phyloP scores from a whole-genome alignment of 2,329 filamentous ascomycete species.

The Fusarium redolens region DNA sequence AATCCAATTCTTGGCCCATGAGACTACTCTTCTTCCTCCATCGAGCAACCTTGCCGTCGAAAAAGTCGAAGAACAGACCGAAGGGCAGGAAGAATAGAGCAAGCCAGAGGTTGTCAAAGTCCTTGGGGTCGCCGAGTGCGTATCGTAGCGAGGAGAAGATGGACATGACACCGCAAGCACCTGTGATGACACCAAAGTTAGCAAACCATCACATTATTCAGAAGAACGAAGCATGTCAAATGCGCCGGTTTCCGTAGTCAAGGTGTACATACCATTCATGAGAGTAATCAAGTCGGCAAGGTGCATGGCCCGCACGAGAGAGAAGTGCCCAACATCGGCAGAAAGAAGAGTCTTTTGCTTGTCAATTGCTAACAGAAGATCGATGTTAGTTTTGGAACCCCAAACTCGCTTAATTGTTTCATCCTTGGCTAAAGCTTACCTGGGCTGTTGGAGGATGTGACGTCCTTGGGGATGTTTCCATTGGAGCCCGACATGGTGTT shows the following conservation, averaged over 20 bases:
- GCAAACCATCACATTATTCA: background rate
- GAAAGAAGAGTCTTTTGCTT: constrained; percentile 82
- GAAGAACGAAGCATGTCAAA: background rate
- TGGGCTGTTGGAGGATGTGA: constrained; percentile 46
- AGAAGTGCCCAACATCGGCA: constrained; percentile 79
- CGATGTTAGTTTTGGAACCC: constrained; percentile 6
- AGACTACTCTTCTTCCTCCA: constrained; percentile 97
- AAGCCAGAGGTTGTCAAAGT: constrained; percentile 78
- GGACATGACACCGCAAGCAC: constrained; percentile 92
- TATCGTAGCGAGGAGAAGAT: constrained; percentile 96
- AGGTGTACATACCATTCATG: constrained; percentile 70
- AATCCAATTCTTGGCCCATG: constrained; percentile 98
- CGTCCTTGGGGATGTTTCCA: constrained; percentile 47
- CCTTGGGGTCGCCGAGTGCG: constrained; percentile 77
- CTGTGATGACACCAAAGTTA: constrained; percentile 48
- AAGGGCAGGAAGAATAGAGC: constrained; percentile 91
- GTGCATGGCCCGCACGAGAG: constrained; percentile 75
- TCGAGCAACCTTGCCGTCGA: constrained; percentile 95
- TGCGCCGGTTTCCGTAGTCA: background rate
- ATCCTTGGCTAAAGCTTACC: constrained; percentile 45
- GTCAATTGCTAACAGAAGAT: constrained; percentile 64
- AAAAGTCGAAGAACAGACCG: constrained; percentile 96
- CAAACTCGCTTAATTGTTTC: background rate
- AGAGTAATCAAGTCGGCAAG: constrained; percentile 87
- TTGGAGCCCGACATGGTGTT: constrained; percentile 50